These are phyloP conservation scores for Verticillium albo-atrum DNA, from an alignment of 2,329 filamentous ascomycete species.

Conservation along the genomic window DNA sequence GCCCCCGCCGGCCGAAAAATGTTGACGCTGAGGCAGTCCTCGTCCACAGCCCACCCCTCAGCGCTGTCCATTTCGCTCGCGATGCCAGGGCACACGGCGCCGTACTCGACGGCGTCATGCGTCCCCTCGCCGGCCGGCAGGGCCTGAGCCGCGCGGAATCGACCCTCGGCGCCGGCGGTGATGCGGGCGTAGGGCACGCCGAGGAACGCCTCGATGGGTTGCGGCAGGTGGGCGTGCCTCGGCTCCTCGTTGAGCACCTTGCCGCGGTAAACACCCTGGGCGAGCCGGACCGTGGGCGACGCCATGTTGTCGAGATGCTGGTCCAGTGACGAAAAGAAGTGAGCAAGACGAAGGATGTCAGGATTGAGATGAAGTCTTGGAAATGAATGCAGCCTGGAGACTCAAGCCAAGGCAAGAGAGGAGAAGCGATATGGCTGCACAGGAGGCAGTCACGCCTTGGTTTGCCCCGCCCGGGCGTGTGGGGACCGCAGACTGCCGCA, in stretches of 20 bases:
- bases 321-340: not conserved
- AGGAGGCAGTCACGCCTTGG: too few relatives aligned
- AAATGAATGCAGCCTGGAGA: too few relatives aligned
- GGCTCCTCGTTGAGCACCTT: conserved; percentile 21
- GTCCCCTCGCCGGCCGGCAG: conserved; percentile 17
- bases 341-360: too few relatives aligned
- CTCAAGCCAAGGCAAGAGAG: too few relatives aligned
- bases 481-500: too few relatives aligned
- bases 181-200: conserved; percentile 45
- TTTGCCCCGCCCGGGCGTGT: too few relatives aligned
- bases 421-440: too few relatives aligned
- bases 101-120: conserved; percentile 29
- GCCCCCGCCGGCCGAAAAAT: conserved; percentile 31
- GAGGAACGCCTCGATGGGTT: conserved; percentile 40
- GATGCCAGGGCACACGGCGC: conserved; percentile 29
- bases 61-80: conserved; percentile 15
- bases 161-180: conserved; percentile 35
- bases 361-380: too few relatives aligned
- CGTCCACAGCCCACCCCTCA: conserved; percentile 27
- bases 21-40: conserved; percentile 51
- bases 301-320: not conserved
- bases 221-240: conserved; percentile 23
- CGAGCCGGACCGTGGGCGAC: conserved; percentile 16
- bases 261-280: conserved; percentile 36
- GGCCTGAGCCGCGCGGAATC: conserved; percentile 37